A percentile compares a stretch with the other conserved stretches of the same genome.
Conservation (phyloP, 192 early-diverging fungal genomes). For the Backusella macrospora region DNA sequence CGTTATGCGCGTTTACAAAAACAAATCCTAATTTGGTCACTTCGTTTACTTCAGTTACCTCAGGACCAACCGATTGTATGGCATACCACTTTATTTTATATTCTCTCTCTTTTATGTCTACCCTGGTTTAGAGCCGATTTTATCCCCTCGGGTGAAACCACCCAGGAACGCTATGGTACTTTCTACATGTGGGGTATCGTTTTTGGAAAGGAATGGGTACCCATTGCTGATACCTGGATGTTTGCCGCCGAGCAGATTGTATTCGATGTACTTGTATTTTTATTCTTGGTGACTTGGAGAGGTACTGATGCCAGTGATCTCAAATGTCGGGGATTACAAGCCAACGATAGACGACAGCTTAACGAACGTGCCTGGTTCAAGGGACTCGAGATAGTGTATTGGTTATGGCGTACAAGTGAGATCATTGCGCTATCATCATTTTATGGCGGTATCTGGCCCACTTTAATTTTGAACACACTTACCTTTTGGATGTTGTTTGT, state of each 20-base stretch:
- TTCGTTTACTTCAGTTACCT: constrained; percentile 42
- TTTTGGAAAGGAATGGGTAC: constrained; percentile 47
- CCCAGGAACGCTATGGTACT: constrained; percentile 44
- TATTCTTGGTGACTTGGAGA: constrained; percentile 19
- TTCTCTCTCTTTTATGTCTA: constrained; percentile 51
- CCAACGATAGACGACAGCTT: neutral
- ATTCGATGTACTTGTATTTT: constrained; percentile 26
- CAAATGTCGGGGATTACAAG: neutral
- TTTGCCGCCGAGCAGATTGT: constrained; percentile 27
- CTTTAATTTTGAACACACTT: constrained; percentile 28
- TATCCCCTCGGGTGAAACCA: constrained; percentile 50
- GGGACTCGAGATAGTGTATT: constrained; percentile 21
- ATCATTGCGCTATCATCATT: constrained; percentile 31
- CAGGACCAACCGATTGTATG: constrained; percentile 31
- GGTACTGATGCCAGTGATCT: constrained; percentile 26
- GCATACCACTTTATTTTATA: constrained; percentile 41
- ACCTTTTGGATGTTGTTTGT: constrained; percentile 36
- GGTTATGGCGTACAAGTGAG: constrained; percentile 39
- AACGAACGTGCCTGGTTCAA: constrained; percentile 28
- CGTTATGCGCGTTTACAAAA: neutral
- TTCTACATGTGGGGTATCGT: constrained; percentile 61
- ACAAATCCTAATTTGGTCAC: constrained; percentile 48
- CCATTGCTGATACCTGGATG: constrained; percentile 58
- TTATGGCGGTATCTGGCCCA: constrained; percentile 44
- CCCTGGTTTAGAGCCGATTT: constrained; percentile 75